phyloP scores from a whole-genome alignment of 305 asterid genomes.

The Stenogyne calaminthoides region DNA sequence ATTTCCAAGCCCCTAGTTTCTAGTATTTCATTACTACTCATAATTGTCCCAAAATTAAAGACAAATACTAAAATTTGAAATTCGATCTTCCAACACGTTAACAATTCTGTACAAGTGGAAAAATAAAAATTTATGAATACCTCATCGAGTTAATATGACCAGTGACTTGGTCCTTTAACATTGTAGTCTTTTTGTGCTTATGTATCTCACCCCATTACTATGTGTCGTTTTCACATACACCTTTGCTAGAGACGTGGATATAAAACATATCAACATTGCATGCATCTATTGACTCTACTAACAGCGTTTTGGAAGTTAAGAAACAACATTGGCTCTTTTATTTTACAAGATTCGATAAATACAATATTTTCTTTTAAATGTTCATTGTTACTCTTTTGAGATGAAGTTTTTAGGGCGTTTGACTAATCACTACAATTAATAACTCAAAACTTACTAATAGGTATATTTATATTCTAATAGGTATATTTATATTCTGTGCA shows the following conservation, averaged over 20 bases:
- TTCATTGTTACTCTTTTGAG: not conserved
- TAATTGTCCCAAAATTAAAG: constrained; percentile 14
- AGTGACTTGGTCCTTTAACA: constrained; percentile 13
- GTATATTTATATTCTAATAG: no score
- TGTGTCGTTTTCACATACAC: not conserved
- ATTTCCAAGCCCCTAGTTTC: not conserved
- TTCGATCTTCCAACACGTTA: not conserved
- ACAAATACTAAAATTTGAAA: constrained; percentile 19
- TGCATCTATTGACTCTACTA: not conserved
- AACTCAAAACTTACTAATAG: no score
- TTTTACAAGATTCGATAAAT: not conserved
- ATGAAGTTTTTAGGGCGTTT: no score
- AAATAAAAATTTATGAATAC: not conserved
- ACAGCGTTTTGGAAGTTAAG: not conserved
- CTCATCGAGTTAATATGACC: constrained; percentile 11
- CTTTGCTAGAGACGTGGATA: not conserved
- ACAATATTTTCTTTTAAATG: no score
- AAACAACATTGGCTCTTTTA: not conserved
- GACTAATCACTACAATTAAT: no score
- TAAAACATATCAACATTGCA: not conserved
- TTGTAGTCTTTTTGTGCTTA: not conserved
- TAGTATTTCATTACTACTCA: not conserved
- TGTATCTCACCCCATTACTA: not conserved
- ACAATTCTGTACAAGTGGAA: constrained; percentile 10
- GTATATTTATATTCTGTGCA: no score